A percentile compares a stretch with the other conserved stretches of the same genome.
Evolutionary conservation across 177 flowering plant species (phyloP).

Genomic region (Vitis hybrid): DNA sequence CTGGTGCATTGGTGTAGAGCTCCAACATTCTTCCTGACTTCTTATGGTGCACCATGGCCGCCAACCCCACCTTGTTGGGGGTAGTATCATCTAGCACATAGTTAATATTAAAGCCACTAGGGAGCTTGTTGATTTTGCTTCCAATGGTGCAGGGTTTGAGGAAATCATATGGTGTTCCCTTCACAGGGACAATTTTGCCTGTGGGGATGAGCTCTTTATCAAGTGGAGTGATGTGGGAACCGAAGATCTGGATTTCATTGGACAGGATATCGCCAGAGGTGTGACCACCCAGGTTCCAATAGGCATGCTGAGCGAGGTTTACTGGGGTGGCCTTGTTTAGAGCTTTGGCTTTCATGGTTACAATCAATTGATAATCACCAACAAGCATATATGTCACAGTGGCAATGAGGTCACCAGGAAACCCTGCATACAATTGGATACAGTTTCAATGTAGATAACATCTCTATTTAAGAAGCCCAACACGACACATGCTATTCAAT

Average conservation of each 20-base stretch:
- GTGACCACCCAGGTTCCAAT: slow-evolving; percentile 48
- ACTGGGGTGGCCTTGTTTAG: slow-evolving; percentile 35
- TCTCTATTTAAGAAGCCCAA: background rate
- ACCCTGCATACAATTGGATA: slow-evolving; percentile 18
- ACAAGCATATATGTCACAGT: slow-evolving; percentile 20
- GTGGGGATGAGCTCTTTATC: slow-evolving; percentile 34
- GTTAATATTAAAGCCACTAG: slow-evolving; percentile 38
- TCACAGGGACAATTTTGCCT: slow-evolving; percentile 23
- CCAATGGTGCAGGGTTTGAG: slow-evolving; percentile 16
- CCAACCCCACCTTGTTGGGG: slow-evolving; percentile 9
- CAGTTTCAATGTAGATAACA: background rate
- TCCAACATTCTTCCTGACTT: slow-evolving; percentile 26
- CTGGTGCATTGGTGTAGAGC: slow-evolving; percentile 27
- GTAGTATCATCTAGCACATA: slow-evolving; percentile 24
- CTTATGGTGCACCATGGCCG: slow-evolving; percentile 24
- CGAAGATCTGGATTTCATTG: slow-evolving; percentile 22
- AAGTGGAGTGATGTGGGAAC: slow-evolving; percentile 24
- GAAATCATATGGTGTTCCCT: slow-evolving; percentile 33
- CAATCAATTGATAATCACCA: background rate
- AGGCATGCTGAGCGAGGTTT: slow-evolving; percentile 32
- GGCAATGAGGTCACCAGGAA: slow-evolving; percentile 29
- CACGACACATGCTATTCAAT: background rate
- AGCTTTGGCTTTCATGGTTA: slow-evolving; percentile 31
- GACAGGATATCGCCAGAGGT: slow-evolving; percentile 30
- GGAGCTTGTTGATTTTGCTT: slow-evolving; percentile 23